Percentiles rank a stretch among this genome's conserved stretches.
Conservation (phyloP, 208 protist species). For the Wallacemonas sp. region DNA sequence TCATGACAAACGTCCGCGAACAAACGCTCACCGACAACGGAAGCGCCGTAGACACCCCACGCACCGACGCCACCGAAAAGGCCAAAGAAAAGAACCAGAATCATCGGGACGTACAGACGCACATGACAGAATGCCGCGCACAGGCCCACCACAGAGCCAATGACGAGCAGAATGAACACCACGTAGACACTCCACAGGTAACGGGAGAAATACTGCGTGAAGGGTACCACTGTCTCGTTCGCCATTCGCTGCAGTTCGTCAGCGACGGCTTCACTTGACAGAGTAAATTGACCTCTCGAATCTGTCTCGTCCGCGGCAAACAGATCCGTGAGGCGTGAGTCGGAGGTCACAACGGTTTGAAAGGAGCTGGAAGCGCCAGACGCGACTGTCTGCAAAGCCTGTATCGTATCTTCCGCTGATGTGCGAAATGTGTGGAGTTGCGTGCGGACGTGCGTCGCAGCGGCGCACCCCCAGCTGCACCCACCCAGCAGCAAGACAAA, state of each 20-base stretch:
- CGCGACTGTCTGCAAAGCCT: background rate
- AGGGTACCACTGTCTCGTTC: slow-evolving; percentile 7
- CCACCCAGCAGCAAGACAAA: slow-evolving; percentile 22
- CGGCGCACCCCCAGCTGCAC: slow-evolving; percentile 26
- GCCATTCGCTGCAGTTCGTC: slow-evolving; percentile 18
- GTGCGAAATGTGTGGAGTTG: background rate
- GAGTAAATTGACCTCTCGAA: background rate
- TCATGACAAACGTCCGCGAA: slow-evolving; percentile 38
- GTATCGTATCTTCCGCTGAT: background rate
- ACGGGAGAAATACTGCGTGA: background rate
- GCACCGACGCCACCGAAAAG: slow-evolving; percentile 24
- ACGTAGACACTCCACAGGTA: slow-evolving; percentile 32
- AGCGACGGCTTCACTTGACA: background rate
- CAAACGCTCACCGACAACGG: slow-evolving; percentile 16
- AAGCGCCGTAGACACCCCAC: slow-evolving; percentile 26
- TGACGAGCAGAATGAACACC: slow-evolving; percentile 19
- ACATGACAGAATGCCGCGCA: slow-evolving; percentile 28
- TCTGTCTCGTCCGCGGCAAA: too few relatives aligned
- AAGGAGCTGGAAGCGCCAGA: background rate
- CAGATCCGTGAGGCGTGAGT: too few relatives aligned
- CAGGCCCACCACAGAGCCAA: slow-evolving; percentile 20
- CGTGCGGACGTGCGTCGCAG: slow-evolving; percentile 9
- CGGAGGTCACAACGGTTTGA: background rate
- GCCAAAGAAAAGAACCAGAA: slow-evolving; percentile 29
- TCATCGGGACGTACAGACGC: slow-evolving; percentile 28